Evolutionary conservation across 208 protist species (phyloP).

Genomic region (Balamuthia mandrillaris): DNA sequence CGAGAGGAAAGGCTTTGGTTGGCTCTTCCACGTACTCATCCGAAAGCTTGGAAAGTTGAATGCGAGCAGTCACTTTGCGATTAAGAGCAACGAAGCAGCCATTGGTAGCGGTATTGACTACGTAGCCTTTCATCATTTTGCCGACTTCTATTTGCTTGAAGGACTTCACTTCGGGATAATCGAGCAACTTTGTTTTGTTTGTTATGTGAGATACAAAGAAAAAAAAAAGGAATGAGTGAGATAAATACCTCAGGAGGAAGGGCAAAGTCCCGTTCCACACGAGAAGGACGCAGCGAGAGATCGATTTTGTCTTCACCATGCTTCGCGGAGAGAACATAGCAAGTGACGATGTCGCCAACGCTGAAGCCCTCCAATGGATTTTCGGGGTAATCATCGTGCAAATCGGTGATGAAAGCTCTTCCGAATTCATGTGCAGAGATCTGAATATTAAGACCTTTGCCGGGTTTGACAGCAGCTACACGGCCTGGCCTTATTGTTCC

Average conservation of each 20-base stretch:
- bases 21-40: background rate
- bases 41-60: background rate
- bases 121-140: constrained; percentile 13
- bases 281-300: constrained; percentile 33
- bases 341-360: background rate
- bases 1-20: background rate
- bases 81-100: background rate
- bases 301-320: background rate
- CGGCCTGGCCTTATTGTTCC: background rate
- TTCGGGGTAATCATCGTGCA: constrained; percentile 21
- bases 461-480: background rate
- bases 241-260: constrained; percentile 4
- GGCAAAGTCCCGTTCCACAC: constrained; percentile 10
- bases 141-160: background rate
- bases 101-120: background rate
- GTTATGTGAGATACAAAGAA: background rate
- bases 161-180: constrained; percentile 25
- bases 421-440: constrained; percentile 17
- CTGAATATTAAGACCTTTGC: background rate
- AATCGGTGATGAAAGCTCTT: constrained; percentile 22
- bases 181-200: background rate
- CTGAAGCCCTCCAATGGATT: constrained; percentile 5
- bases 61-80: background rate
- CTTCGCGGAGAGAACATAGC: background rate
- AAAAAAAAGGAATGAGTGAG: background rate